Percentiles rank a stretch among this genome's conserved stretches.
Evolutionary conservation across 116 monocot genomes (phyloP).

Genomic region (Papilionanthe hybrid): DNA sequence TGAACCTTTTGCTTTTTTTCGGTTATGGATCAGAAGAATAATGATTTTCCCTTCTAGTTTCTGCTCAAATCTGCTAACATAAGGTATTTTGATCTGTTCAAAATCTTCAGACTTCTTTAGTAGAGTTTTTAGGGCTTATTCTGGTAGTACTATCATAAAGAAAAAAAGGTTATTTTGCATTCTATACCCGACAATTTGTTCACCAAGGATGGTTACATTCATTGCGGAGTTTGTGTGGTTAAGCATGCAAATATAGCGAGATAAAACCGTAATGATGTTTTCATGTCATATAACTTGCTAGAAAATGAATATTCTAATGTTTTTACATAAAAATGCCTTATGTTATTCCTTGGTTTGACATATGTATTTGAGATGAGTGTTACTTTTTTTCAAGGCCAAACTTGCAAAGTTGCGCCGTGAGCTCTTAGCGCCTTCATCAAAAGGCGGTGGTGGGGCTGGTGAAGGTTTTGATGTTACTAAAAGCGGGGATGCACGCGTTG

Average conservation of each 20-base stretch:
- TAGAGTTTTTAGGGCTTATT: background rate
- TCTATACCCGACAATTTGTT: background rate
- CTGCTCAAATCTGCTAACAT: background rate
- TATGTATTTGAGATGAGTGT: background rate
- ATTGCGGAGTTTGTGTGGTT: background rate
- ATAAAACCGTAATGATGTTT: background rate
- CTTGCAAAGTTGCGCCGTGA: constrained; percentile 91
- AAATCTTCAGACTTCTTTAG: background rate
- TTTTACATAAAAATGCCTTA: background rate
- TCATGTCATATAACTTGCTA: background rate
- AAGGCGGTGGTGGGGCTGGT: constrained; percentile 83
- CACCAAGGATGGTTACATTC: background rate
- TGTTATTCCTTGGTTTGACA: background rate
- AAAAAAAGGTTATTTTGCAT: background rate
- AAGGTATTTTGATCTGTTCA: background rate
- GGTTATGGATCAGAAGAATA: constrained; percentile 2
- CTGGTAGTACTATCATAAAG: background rate
- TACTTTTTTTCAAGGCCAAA: constrained; percentile 61
- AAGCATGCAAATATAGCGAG: background rate
- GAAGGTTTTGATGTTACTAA: constrained; percentile 99
- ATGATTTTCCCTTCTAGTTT: background rate
- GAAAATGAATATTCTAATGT: background rate
- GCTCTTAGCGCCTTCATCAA: constrained; percentile 71
- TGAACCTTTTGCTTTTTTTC: background rate
- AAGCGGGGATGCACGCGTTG: constrained; percentile 97